A percentile compares a stretch with the other conserved stretches of the same genome.
Conservation (phyloP, 257 asterid genomes). For the Fraxinus excelsior region DNA sequence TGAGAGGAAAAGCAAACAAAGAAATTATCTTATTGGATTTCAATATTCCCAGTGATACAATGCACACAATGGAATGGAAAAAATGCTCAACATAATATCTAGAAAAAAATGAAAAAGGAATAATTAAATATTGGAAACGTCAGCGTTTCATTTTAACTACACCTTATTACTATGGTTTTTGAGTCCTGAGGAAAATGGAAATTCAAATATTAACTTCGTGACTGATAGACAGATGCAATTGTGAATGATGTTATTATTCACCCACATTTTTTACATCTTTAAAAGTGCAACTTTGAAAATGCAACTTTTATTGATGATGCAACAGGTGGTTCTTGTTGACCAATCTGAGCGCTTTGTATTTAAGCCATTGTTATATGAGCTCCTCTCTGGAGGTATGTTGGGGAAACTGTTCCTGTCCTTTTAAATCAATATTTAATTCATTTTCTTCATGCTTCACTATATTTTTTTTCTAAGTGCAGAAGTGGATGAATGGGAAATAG, state of each 20-base stretch:
- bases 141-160: neutral
- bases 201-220: neutral
- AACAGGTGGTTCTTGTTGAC: slow-evolving; percentile 91
- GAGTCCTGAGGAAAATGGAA: slow-evolving; percentile 5
- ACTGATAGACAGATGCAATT: neutral
- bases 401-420: slow-evolving; percentile 14
- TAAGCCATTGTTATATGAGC: slow-evolving; percentile 93
- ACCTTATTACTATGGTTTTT: neutral
- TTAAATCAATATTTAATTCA: slow-evolving; percentile 12
- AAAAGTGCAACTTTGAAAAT: slow-evolving; percentile 11
- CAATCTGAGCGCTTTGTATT: slow-evolving; percentile 91
- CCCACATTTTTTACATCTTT: slow-evolving; percentile 9
- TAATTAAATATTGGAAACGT: neutral
- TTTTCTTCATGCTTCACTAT: neutral
- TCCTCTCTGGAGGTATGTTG: slow-evolving; percentile 86
- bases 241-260: neutral
- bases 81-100: neutral
- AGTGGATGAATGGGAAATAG: slow-evolving; percentile 97
- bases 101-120: neutral
- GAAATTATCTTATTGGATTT: neutral
- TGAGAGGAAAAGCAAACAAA: neutral
- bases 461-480: slow-evolving; percentile 54
- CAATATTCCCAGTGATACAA: neutral
- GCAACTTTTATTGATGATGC: slow-evolving; percentile 19
- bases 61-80: neutral